Conservation (phyloP, 495 filamentous ascomycete species). For the Daldinia decipiens region DNA sequence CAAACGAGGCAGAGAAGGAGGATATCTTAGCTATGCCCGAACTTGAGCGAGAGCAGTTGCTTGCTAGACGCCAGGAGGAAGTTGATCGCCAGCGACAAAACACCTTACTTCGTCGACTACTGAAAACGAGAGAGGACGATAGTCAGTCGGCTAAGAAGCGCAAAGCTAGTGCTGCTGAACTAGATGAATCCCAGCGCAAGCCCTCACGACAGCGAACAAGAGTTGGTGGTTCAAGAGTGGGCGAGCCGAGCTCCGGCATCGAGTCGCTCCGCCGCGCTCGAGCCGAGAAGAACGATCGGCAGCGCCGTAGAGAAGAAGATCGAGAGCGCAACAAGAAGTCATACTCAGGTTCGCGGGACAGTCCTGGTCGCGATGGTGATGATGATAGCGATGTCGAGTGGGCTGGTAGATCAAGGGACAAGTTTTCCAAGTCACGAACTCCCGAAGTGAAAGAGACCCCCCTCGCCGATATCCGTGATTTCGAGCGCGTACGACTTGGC, state of each 20-base stretch:
- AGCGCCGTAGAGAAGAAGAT: slow-evolving; percentile 75
- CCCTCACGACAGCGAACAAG: slow-evolving; percentile 83
- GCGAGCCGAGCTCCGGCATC: slow-evolving; percentile 78
- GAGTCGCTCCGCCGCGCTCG: slow-evolving; percentile 86
- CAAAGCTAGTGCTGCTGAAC: slow-evolving; percentile 76
- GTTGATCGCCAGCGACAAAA: slow-evolving; percentile 84
- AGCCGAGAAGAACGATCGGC: slow-evolving; percentile 82
- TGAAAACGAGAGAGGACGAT: slow-evolving; percentile 56
- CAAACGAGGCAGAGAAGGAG: slow-evolving; percentile 78
- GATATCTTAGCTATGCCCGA: slow-evolving; percentile 89
- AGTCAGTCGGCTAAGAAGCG: slow-evolving; percentile 71
- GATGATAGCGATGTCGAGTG: slow-evolving; percentile 84
- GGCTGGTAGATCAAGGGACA: slow-evolving; percentile 59
- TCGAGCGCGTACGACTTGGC: slow-evolving; percentile 83
- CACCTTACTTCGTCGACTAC: slow-evolving; percentile 79
- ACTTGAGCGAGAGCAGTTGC: slow-evolving; percentile 85
- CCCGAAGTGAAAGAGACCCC: slow-evolving; percentile 60
- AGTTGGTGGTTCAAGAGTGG: slow-evolving; percentile 79
- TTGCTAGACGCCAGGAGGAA: slow-evolving; percentile 87
- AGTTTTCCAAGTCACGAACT: slow-evolving; percentile 53
- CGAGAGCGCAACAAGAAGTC: slow-evolving; percentile 67
- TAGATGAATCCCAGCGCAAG: slow-evolving; percentile 79
- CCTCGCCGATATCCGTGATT: slow-evolving; percentile 77
- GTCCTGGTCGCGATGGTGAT: slow-evolving; percentile 69
- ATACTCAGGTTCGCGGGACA: slow-evolving; percentile 52